Conservation (phyloP, 1,284 basidiomycete genomes). For the Cryptococcus sp. region DNA sequence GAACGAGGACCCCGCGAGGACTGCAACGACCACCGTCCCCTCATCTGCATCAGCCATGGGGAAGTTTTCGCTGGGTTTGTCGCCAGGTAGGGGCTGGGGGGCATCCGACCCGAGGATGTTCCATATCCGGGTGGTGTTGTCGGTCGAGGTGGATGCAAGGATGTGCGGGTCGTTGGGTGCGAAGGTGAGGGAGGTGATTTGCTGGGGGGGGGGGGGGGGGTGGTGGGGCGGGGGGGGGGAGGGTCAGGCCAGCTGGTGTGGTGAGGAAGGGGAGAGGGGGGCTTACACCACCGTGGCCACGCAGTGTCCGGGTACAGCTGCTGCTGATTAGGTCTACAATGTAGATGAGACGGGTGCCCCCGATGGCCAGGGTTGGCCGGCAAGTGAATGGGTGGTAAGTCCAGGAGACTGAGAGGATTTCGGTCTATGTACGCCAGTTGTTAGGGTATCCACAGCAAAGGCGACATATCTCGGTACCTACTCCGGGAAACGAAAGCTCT, state of each 20-base stretch:
- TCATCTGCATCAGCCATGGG: slow-evolving; percentile 34
- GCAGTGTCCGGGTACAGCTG: slow-evolving; percentile 14
- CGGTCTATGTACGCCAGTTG: slow-evolving; percentile 8
- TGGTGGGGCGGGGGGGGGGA: not conserved
- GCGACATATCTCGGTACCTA: not conserved
- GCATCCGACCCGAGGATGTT: slow-evolving; percentile 28
- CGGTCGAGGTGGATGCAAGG: slow-evolving; percentile 35
- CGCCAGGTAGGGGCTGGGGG: not conserved
- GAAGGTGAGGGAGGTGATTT: slow-evolving; percentile 25
- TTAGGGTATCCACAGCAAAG: not conserved
- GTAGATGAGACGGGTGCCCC: slow-evolving; percentile 22
- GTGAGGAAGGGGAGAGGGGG: not conserved
- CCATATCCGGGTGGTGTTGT: slow-evolving; percentile 38
- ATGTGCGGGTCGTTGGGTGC: slow-evolving; percentile 35
- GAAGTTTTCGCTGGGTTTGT: slow-evolving; percentile 19
- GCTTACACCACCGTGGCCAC: slow-evolving; percentile 40
- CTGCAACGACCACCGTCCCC: slow-evolving; percentile 22
- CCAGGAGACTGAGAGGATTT: slow-evolving; percentile 29
- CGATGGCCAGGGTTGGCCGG: slow-evolving; percentile 32
- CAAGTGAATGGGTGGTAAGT: slow-evolving; percentile 29
- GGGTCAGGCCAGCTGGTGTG: not conserved
- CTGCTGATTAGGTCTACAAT: slow-evolving; percentile 21
- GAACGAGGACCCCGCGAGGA: slow-evolving; percentile 24
- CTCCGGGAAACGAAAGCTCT: not conserved
- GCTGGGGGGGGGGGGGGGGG: slow-evolving; percentile 9